Evolutionary conservation across 495 filamentous ascomycete genomes (phyloP), one percentile per base, ranked within the genome.

Genomic region (Penicillium parvum): DNA sequence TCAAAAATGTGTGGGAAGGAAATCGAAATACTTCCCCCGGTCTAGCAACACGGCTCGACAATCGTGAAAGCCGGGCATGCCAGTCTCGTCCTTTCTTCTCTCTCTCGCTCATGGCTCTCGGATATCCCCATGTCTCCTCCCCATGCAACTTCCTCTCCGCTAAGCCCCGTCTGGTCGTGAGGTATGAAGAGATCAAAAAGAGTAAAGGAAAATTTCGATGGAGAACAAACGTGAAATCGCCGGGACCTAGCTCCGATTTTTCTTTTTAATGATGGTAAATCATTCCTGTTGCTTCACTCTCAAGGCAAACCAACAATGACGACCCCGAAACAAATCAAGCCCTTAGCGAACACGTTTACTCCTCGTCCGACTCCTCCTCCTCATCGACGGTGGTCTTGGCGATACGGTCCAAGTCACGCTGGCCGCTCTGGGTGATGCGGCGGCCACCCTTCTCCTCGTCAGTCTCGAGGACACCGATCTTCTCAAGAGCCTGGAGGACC

Each of bases 371-470:
- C 61, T 72, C 68, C 64, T 73, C 68, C 59, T 73, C 70, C 61
- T 74, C 71, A 45, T 72, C 71, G 50, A 72, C 68, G 59, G 71
- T 74, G 61, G 71, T 72, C 67, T 71, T 72, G 61, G 71, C 71
- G 51, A 74, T 74, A 86, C 92, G 90, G 77, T 96, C 92, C 75
- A 98, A 78, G 90, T 98, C 92, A 69, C 92, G 86, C 79, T 96
- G 92, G 53, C 92, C 92, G 61, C 79, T 78, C 77, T 97, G 89
- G 58, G 92, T 96, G 69, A 97, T 97, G 58, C 92, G 80, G 57
- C 92, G 85, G 56, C 92, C 92, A 74, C 92, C 92, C 79, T 91
- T 92, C 39, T 96, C 91, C 80, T 94, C 90, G 65, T 96, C 88
- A 63, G 80, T 69, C 85, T 98, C 92, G 40, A 98, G 74, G 57